Evolutionary conservation across 1,284 basidiomycete genomes (phyloP).

Genomic region (Boletellus deceptivus): DNA sequence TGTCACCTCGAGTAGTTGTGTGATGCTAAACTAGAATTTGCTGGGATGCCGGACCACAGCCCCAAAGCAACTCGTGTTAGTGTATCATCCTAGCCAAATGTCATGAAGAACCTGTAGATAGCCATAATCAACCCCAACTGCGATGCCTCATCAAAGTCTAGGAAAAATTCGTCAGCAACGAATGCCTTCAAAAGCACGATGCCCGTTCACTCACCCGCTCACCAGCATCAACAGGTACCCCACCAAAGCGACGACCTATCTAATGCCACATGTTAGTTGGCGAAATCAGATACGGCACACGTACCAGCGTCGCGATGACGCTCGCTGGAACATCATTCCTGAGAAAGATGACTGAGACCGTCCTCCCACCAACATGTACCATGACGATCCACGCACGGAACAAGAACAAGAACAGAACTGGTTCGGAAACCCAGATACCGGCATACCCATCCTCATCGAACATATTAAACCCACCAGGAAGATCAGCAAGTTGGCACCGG

Average conservation of each 20-base stretch:
- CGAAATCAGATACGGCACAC: constrained; percentile 23
- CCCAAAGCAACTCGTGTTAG: no score
- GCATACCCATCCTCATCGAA: constrained; percentile 97
- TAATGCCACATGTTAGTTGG: constrained; percentile 1
- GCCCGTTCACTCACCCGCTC: constrained; percentile 13
- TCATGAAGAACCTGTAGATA: no score
- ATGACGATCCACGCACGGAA: neutral
- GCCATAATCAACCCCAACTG: no score
- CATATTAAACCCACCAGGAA: constrained; percentile 93
- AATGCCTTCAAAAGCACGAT: neutral
- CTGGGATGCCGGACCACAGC: no score
- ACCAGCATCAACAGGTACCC: constrained; percentile 24
- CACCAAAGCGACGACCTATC: constrained; percentile 20
- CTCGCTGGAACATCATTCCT: constrained; percentile 93
- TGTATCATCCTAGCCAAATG: no score
- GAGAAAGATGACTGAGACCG: constrained; percentile 90
- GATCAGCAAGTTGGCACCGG: constrained; percentile 76
- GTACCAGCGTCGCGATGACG: constrained; percentile 78
- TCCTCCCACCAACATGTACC: constrained; percentile 60
- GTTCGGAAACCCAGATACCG: constrained; percentile 96
- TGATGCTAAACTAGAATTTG: no score
- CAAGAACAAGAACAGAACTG: constrained; percentile 47
- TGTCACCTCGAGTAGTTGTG: no score
- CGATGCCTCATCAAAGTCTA: no score
- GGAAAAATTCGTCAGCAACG: no score